Conservation (phyloP, 352 stramenopile genomes). For the Globisporangium canariense region DNA sequence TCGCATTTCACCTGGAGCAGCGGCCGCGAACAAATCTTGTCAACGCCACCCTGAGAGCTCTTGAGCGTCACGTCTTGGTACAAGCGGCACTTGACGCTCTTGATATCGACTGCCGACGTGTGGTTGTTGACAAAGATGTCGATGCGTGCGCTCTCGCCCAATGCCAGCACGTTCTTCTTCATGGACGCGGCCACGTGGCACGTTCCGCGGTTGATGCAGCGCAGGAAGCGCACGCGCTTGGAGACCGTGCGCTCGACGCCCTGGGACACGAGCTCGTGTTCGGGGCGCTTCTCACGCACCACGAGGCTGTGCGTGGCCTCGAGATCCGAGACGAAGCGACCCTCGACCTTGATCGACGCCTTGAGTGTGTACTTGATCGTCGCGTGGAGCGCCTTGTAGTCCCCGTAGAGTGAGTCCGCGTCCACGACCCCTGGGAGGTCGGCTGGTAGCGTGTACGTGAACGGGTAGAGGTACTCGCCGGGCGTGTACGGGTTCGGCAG, state of each 20-base stretch:
- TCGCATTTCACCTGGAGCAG: slow-evolving; percentile 53
- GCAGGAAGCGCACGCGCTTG: slow-evolving; percentile 54
- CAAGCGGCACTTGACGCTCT: slow-evolving; percentile 47
- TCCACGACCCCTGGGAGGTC: slow-evolving; percentile 58
- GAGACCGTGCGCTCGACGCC: slow-evolving; percentile 59
- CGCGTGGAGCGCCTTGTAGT: slow-evolving; percentile 48
- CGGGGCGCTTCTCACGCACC: slow-evolving; percentile 27
- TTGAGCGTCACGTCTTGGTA: slow-evolving; percentile 62
- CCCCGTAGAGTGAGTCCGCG: slow-evolving; percentile 47
- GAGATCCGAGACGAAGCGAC: slow-evolving; percentile 67
- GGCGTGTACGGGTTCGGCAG: slow-evolving; percentile 51
- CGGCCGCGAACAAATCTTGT: slow-evolving; percentile 37
- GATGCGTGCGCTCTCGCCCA: slow-evolving; percentile 55
- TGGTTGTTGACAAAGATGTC: slow-evolving; percentile 78
- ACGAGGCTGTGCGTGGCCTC: slow-evolving; percentile 52
- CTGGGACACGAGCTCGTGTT: slow-evolving; percentile 18
- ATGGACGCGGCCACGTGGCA: slow-evolving; percentile 65
- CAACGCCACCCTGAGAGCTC: slow-evolving; percentile 26
- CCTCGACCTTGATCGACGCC: slow-evolving; percentile 61
- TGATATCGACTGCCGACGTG: slow-evolving; percentile 44
- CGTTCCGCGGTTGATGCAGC: slow-evolving; percentile 51
- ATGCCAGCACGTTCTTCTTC: slow-evolving; percentile 52
- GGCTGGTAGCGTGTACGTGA: slow-evolving; percentile 53
- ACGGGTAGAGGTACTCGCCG: slow-evolving; percentile 69
- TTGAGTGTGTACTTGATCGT: slow-evolving; percentile 80